Evolutionary conservation across 352 stramenopile genomes (phyloP), one percentile per base, ranked within the genome.

Genomic region (Phytopythium oedochilum): DNA sequence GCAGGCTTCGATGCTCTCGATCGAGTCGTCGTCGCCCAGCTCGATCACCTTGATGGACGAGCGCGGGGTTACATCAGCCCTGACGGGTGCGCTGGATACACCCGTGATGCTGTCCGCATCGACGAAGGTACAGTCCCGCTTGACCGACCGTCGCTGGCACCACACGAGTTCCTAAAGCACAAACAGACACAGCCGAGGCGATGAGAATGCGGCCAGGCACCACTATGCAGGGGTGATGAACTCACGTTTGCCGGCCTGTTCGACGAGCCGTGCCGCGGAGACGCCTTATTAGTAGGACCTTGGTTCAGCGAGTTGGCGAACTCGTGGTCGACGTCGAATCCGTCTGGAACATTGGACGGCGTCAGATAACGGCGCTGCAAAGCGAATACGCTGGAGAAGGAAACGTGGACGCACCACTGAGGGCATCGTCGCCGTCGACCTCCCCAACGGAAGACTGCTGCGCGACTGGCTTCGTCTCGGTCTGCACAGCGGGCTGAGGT

Each of bases 51-150:
- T 67, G 38, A 55, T 69, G 42, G 46, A 64, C 47, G 22, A 53
- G 42, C 57, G 55, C 38, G 35, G 63, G 6, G 60, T 61, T 43
- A 25, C 9, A 17, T n/a, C 20, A 18, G 10, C 48, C 20, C 22
- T 55, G 17, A 32, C 38, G 14, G 39, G 12, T 3, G 35, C 29
- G 3, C 49, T 42, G 15, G 57, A 48, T 38, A n/a, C n/a, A n/a
- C n/a, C 60, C 14, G 42, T 60, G 40, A 53, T 63, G 31, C 59
- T 44, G 9, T 52, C 46, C 28, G 46, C 28, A n/a, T 83, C 77
- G 28, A 85, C 57, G 45, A 88, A 80, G 14, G 73, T 80, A 52
- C 71, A 78, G 56, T 88, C 74, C 31, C 77, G 70, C 59, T 88
- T 88, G 5, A 85, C 56, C 9, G 74, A 88, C 32, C 73, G 64